phyloP scores from a whole-genome alignment of 2,329 filamentous ascomycete genomes.

The Daldinia sp. region DNA sequence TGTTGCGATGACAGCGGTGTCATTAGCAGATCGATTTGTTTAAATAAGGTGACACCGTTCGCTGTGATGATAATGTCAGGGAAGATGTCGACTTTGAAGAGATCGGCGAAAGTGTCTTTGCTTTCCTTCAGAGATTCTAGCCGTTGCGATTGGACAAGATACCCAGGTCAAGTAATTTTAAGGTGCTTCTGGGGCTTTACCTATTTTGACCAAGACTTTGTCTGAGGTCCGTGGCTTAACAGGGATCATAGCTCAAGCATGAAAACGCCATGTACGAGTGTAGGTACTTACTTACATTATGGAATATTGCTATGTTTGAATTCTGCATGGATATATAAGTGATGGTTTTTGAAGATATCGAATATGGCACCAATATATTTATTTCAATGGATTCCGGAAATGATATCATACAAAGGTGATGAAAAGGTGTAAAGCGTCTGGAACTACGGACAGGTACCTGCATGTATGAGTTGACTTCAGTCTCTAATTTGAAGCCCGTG shows the following conservation, averaged over 20 bases:
- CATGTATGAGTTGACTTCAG: too few relatives aligned
- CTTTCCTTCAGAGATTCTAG: slow-evolving; percentile 35
- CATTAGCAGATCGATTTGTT: slow-evolving; percentile 12
- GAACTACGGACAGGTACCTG: not conserved
- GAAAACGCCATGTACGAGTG: not conserved
- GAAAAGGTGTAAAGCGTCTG: not conserved
- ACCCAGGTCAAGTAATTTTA: slow-evolving; percentile 49
- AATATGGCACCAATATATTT: not conserved
- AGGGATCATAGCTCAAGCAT: slow-evolving; percentile 28
- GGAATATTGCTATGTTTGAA: not conserved
- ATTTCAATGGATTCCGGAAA: not conserved
- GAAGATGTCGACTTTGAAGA: slow-evolving; percentile 25
- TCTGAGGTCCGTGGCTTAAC: slow-evolving; percentile 32
- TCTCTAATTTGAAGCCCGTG: slow-evolving; percentile 31
- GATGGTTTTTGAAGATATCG: not conserved
- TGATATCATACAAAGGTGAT: not conserved
- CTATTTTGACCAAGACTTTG: slow-evolving; percentile 34
- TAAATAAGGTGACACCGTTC: slow-evolving; percentile 16
- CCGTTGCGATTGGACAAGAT: slow-evolving; percentile 36
- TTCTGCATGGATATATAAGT: not conserved
- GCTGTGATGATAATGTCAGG: slow-evolving; percentile 11
- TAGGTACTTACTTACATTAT: not conserved
- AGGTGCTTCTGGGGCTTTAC: slow-evolving; percentile 45
- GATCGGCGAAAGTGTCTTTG: slow-evolving; percentile 31
- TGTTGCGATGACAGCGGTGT: slow-evolving; percentile 26